Evolutionary conservation across 148 eudicot species (phyloP), one percentile per base, ranked within the genome.

Genomic region (Rhododendron vialii): DNA sequence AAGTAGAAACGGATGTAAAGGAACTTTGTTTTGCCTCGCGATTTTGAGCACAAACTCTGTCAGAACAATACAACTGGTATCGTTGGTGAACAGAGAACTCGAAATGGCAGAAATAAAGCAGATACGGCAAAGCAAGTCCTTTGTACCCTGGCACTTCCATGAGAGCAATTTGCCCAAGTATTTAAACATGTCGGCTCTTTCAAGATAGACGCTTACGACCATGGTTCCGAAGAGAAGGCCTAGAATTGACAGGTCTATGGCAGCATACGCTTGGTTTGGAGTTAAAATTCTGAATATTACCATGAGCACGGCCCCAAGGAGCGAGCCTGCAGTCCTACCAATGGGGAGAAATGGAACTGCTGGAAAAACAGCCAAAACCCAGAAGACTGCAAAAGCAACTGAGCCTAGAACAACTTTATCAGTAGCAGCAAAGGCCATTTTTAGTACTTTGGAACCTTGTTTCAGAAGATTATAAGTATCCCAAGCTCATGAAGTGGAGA

Each of bases 271-370:
- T 91, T 93, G 88, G 75, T 41, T 92, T 0, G 98, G 95, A 33
- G 94, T 85, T 36, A 93, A 77, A 79, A 94, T 91, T 10, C 75
- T 89, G 33, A 95, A 94, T 59, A 94, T 61, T n/a, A 95, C 94
- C 96, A 95, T 95, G 3, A 94, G 91, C 88, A 92, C 90, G 4
- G 94, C 96, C 55, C 98, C 96, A 8, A 95, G 92, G 75, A 94
- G 94, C 45, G 98, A 93, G 51, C 96, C 98, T 1, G 95, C 96
- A 47, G 95, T 92, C 36, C 95, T 90, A 2, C 96, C 96, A 55
- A 94, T 89, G 4, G 98, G 95, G 53, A 94, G 73, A 79, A 92
- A 87, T 3, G 94, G 94, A 47, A 94, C 92, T 63, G 94, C 89
- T 12, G 98, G 80, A 78, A 95, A 95, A 59, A 94, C 96, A 10